Conservation (phyloP, 805 yeast species). For the Teunomyces pallodes region DNA sequence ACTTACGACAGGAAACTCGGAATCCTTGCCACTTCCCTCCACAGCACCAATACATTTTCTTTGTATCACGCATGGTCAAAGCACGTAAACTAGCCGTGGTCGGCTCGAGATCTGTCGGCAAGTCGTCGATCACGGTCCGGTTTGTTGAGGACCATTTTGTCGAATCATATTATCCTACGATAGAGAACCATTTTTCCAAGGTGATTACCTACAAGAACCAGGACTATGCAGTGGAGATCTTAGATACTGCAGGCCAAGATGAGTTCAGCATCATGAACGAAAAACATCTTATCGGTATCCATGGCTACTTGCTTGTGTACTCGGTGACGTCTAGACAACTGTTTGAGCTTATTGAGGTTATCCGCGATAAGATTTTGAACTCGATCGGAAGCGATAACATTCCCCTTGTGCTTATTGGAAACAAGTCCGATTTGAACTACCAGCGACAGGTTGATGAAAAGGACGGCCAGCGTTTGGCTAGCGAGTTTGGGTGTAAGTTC, state of each 20-base stretch:
- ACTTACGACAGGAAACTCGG: neutral
- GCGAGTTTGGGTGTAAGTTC: constrained; percentile 43
- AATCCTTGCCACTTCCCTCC: neutral
- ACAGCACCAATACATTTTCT: neutral
- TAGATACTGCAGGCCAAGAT: constrained; percentile 94
- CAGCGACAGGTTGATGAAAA: constrained; percentile 56
- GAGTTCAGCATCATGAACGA: constrained; percentile 80
- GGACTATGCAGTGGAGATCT: constrained; percentile 76
- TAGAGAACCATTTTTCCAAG: constrained; percentile 80
- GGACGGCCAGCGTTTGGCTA: constrained; percentile 40
- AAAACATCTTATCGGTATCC: constrained; percentile 75
- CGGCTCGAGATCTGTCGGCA: constrained; percentile 86
- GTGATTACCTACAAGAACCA: constrained; percentile 65
- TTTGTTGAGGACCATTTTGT: constrained; percentile 87
- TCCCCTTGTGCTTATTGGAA: constrained; percentile 56
- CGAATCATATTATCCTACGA: constrained; percentile 88
- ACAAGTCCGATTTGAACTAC: constrained; percentile 63
- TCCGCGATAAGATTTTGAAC: constrained; percentile 81
- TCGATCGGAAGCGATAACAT: constrained; percentile 49
- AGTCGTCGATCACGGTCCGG: constrained; percentile 80
- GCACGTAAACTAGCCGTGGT: constrained; percentile 81
- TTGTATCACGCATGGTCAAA: constrained; percentile 30
- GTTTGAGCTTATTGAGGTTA: constrained; percentile 70
- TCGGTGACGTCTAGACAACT: constrained; percentile 76
- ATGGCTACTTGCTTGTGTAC: constrained; percentile 80